Conservation (phyloP, 495 filamentous ascomycete genomes). For the Parathielavia hyrcaniae region DNA sequence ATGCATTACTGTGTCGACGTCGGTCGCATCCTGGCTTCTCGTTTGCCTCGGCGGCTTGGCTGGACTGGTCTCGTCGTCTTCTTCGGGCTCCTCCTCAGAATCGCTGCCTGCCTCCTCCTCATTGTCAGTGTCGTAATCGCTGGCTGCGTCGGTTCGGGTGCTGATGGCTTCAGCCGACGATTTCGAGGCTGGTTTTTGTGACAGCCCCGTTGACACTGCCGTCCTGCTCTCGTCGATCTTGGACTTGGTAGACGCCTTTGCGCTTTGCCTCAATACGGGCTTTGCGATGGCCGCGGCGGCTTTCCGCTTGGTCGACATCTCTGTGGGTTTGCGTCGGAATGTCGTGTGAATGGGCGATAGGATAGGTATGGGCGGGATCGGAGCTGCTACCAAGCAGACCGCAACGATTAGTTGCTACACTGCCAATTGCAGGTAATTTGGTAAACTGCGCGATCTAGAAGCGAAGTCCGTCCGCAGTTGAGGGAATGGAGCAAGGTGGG, state of each 20-base stretch:
- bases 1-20: constrained; percentile 14
- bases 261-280: constrained; percentile 51
- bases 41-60: constrained; percentile 12
- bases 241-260: constrained; percentile 52
- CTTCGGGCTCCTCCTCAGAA: constrained; percentile 14
- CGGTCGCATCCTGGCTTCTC: not conserved
- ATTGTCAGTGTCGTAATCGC: constrained; percentile 37
- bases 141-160: constrained; percentile 52
- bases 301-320: constrained; percentile 52
- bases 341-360: not conserved
- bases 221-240: constrained; percentile 70
- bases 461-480: no score
- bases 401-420: not conserved
- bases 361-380: no score
- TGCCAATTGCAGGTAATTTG: not conserved
- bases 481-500: no score
- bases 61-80: not conserved
- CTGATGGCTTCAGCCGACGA: constrained; percentile 38
- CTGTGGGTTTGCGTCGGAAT: constrained; percentile 1
- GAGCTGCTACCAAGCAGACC: not conserved
- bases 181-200: constrained; percentile 26
- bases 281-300: constrained; percentile 42
- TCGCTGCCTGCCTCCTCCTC: constrained; percentile 30
- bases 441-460: no score
- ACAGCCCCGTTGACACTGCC: constrained; percentile 46